These are phyloP conservation scores for Metschnikowia vanudenii DNA, from an alignment of 805 yeast genomes.

Conservation along the genomic window DNA sequence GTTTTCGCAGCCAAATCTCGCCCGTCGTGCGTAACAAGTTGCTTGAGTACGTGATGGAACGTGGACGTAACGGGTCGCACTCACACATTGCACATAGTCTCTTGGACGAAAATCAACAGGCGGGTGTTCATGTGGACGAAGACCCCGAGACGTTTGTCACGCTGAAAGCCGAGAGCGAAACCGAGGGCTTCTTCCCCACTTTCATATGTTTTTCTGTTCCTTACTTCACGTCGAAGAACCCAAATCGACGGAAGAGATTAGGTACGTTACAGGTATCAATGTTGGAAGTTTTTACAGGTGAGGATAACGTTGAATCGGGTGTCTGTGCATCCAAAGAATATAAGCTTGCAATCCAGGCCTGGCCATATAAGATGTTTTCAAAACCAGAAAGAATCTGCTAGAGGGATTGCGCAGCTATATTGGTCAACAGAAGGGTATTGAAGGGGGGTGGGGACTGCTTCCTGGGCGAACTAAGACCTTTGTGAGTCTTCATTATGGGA, in stretches of 20 bases:
- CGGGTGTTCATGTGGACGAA: conserved; percentile 23
- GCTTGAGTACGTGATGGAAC: conserved; percentile 26
- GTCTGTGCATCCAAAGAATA: background rate
- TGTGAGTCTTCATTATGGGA: too few species aligned
- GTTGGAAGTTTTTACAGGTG: conserved; percentile 16
- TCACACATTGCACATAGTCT: conserved; percentile 10
- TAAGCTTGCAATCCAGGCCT: conserved; percentile 12
- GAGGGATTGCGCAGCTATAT: background rate
- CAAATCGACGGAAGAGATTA: conserved; percentile 21
- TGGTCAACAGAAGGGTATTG: background rate
- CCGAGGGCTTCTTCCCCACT: conserved; percentile 7
- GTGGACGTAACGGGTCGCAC: conserved; percentile 7
- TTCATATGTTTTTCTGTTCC: conserved; percentile 39
- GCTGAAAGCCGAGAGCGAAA: conserved; percentile 21
- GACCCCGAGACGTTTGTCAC: conserved; percentile 19
- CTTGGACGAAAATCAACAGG: conserved; percentile 35
- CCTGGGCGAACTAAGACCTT: too few species aligned
- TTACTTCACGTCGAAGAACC: conserved; percentile 25
- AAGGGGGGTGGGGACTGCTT: background rate
- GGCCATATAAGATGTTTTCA: conserved; percentile 14
- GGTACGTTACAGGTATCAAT: conserved; percentile 36
- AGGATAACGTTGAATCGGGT: background rate
- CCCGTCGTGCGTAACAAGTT: conserved; percentile 27
- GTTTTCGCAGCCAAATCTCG: conserved; percentile 30
- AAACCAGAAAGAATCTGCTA: conserved; percentile 5